These are phyloP conservation scores for Taphrina betulina DNA, from an alignment of 1,139 yeast genomes.

Conservation along the genomic window DNA sequence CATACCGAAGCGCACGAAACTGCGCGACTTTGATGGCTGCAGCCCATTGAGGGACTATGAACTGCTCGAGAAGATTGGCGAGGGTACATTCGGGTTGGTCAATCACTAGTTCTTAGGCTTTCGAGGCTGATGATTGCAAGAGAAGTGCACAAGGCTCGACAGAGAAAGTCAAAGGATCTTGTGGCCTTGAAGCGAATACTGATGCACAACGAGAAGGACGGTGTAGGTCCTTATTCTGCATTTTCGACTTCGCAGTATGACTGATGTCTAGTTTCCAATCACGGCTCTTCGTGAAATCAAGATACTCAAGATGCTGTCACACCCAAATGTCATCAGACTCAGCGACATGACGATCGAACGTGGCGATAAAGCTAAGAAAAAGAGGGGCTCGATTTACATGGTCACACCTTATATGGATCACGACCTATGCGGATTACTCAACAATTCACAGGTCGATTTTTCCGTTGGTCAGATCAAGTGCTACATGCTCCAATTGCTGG, in stretches of 20 bases:
- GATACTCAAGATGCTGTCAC: slow-evolving; percentile 68
- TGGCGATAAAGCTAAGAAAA: slow-evolving; percentile 41
- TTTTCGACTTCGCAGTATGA: not conserved
- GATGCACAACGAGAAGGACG: slow-evolving; percentile 80
- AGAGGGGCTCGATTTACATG: slow-evolving; percentile 62
- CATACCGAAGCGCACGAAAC: slow-evolving; percentile 25
- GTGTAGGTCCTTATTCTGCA: slow-evolving; percentile 45
- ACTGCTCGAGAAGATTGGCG: slow-evolving; percentile 70
- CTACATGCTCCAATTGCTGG: slow-evolving; percentile 71
- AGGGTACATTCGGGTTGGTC: slow-evolving; percentile 79
- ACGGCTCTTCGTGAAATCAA: slow-evolving; percentile 93
- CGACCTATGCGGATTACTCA: slow-evolving; percentile 88
- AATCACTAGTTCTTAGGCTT: not conserved
- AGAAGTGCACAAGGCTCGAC: slow-evolving; percentile 72
- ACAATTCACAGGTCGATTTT: slow-evolving; percentile 70
- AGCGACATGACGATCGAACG: slow-evolving; percentile 78
- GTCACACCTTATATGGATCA: slow-evolving; percentile 92
- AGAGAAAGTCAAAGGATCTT: slow-evolving; percentile 51
- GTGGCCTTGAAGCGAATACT: slow-evolving; percentile 87
- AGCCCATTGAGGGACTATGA: slow-evolving; percentile 48
- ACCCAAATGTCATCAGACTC: slow-evolving; percentile 70
- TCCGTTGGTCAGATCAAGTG: slow-evolving; percentile 74
- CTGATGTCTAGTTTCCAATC: slow-evolving; percentile 60
- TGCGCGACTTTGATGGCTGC: slow-evolving; percentile 29
- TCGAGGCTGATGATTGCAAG: slow-evolving; percentile 14